phyloP scores from a whole-genome alignment of 164 flowering plant genomes.

The Brasenia schreberi region DNA sequence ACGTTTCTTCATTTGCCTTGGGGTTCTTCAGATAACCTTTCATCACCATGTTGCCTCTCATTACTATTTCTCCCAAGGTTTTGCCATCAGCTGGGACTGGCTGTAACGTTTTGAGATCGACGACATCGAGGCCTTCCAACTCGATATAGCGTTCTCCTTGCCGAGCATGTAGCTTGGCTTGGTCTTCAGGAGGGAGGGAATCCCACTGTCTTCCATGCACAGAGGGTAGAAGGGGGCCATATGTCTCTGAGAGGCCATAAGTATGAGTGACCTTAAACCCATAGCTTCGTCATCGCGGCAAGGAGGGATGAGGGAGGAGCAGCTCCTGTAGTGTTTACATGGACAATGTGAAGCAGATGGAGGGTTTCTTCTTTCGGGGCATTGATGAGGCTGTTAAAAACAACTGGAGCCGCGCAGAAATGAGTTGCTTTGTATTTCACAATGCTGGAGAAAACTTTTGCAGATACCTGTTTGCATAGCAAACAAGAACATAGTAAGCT shows the following conservation, averaged over 20 bases:
- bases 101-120: slow-evolving; percentile 32
- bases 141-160: slow-evolving; percentile 78
- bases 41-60: slow-evolving; percentile 84
- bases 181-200: slow-evolving; percentile 39
- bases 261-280: slow-evolving; percentile 39
- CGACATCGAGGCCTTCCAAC: slow-evolving; percentile 63
- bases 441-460: slow-evolving; percentile 10
- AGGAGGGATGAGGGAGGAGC: slow-evolving; percentile 41
- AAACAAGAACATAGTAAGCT: too few species aligned
- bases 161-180: slow-evolving; percentile 72
- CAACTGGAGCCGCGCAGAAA: slow-evolving; percentile 48
- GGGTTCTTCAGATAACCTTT: slow-evolving; percentile 95
- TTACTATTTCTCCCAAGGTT: slow-evolving; percentile 78
- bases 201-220: slow-evolving; percentile 99
- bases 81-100: slow-evolving; percentile 84
- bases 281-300: slow-evolving; percentile 16
- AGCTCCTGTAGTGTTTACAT: slow-evolving; percentile 37
- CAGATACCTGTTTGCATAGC: slow-evolving; percentile 43
- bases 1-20: slow-evolving; percentile 68
- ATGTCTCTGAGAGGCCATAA: slow-evolving; percentile 47
- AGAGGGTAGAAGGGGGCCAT: slow-evolving; percentile 18
- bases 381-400: slow-evolving; percentile 38
- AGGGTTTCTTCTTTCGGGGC: slow-evolving; percentile 16
- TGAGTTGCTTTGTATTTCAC: slow-evolving; percentile 27
- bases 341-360: slow-evolving; percentile 15